These are phyloP conservation scores for Colletotrichum gigasporum DNA, from an alignment of 2,329 filamentous ascomycete genomes.

Conservation along the genomic window DNA sequence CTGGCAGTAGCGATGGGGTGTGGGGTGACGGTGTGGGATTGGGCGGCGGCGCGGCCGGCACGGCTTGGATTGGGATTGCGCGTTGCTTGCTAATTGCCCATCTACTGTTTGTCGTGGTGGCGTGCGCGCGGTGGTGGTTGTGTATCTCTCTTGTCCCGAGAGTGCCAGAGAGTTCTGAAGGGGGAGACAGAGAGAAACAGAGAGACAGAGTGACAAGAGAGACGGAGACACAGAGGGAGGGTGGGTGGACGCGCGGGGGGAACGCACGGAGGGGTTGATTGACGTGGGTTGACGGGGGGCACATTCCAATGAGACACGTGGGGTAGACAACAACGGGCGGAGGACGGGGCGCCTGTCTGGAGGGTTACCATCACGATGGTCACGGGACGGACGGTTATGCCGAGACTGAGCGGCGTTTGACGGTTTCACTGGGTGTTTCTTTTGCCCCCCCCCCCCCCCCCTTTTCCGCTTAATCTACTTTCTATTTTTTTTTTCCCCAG, in stretches of 20 bases:
- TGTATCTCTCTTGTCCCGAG: too few species aligned
- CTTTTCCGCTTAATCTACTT: neutral
- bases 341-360: too few species aligned
- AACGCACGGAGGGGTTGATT: neutral
- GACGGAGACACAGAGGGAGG: neutral
- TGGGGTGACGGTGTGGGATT: neutral
- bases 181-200: too few species aligned
- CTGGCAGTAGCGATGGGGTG: too few species aligned
- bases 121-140: too few species aligned
- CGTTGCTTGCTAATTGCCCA: neutral
- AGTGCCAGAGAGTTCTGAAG: too few species aligned
- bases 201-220: neutral
- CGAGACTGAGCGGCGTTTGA: constrained; percentile 1
- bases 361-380: constrained; percentile 4
- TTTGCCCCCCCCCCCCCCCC: too few species aligned
- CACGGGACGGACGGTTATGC: constrained; percentile 2
- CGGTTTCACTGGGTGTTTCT: neutral
- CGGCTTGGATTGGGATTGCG: neutral
- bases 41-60: neutral
- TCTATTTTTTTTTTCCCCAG: neutral
- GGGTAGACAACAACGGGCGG: constrained; percentile 4
- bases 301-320: constrained; percentile 3
- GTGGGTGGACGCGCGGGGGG: neutral
- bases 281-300: too few species aligned
- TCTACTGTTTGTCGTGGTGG: neutral